These are phyloP conservation scores for Lunularia cruciata DNA, from an alignment of 225 moss, liverwort and hornwort species.

Conservation along the genomic window DNA sequence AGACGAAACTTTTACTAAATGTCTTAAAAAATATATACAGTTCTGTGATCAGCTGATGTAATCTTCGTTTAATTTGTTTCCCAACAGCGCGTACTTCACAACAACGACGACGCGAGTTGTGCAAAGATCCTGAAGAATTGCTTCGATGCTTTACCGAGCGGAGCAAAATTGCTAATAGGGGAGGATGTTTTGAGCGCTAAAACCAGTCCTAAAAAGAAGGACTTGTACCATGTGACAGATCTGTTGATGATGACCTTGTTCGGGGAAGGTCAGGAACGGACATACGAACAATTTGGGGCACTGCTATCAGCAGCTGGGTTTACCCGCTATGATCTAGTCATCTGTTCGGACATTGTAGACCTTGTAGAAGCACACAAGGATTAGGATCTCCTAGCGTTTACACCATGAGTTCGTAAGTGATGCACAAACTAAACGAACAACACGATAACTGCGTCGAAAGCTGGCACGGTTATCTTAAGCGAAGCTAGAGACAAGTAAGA, in stretches of 20 bases:
- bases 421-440: too few species aligned
- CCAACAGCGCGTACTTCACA: constrained; percentile 39
- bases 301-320: not conserved
- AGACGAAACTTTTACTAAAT: too few species aligned
- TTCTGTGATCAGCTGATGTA: not conserved
- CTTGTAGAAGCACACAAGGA: not conserved
- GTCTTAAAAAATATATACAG: too few species aligned
- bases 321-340: not conserved
- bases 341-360: not conserved
- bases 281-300: not conserved
- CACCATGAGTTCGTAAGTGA: too few species aligned
- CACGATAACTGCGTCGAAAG: too few species aligned
- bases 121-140: constrained; percentile 32
- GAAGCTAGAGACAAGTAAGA: too few species aligned
- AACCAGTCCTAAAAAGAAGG: too few species aligned
- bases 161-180: constrained; percentile 32
- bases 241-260: not conserved
- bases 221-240: not conserved
- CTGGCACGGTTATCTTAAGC: too few species aligned
- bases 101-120: constrained; percentile 37
- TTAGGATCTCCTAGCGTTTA: too few species aligned
- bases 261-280: not conserved
- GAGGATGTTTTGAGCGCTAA: not conserved
- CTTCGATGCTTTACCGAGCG: constrained; percentile 27
- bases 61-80: not conserved